Evolutionary conservation across 805 yeast genomes (phyloP), one percentile per base, ranked within the genome.

Genomic region (Tanozyma kutaoensis): DNA sequence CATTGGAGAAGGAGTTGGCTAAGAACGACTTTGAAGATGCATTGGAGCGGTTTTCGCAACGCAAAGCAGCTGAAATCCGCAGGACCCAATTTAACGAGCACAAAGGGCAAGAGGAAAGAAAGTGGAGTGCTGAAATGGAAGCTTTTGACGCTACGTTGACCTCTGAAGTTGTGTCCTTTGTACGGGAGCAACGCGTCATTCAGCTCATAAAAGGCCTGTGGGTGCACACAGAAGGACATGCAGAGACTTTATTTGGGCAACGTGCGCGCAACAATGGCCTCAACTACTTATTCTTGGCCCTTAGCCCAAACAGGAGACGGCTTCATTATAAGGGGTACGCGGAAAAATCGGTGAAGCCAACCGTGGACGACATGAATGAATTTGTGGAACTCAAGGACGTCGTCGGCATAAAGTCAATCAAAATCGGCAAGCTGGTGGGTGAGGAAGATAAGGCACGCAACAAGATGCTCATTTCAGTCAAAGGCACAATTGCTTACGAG

Each of bases 121-220:
- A n/a, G n/a, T n/a, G n/a, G n/a, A n/a, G n/a, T n/a, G n/a, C n/a
- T n/a, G n/a, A n/a, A n/a, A n/a, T n/a, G n/a, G n/a, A n/a, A n/a
- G n/a, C n/a, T n/a, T 76, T 81, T 41, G 66, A 70, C 40, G 46
- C 48, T 3, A 48, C 62, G 17, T 55, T 78, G 30, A 45, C 62
- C 8, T 44, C 50, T 10, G 84, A 82, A 43, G 79, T 76, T 0
- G 54, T 63, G 31, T 76, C 72, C 21, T 79, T 78, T 45, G 84
- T 81, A 11, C 67, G 69, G 31, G 85, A 78, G 45, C 91, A 79
- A 52, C 62, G 88, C 39, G 71, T 76, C 24, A 50, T 78, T 31
- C 75, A 72, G 42, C 51, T 82, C 26, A 71, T 82, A 15, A 72
- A 67, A 40, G 94, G 94, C 2, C 66, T 79, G 2, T 82, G 93